Evolutionary conservation across 768 basidiomycete species (phyloP).

Genomic region (Mrakia frigida): DNA sequence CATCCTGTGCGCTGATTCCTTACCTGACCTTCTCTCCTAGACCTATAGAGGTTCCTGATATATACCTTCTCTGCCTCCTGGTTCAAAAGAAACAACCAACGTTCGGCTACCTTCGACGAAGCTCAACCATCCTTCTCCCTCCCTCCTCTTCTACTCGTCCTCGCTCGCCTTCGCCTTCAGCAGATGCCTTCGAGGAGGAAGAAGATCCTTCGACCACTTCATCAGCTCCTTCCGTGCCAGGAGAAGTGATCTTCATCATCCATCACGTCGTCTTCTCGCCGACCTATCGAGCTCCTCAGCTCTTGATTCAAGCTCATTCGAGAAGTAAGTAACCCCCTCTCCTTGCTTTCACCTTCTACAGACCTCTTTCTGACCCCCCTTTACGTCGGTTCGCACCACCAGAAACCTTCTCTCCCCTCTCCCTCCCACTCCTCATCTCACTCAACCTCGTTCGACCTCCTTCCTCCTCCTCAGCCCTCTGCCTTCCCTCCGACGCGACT

Average conservation of each 20-base stretch:
- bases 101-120: constrained; percentile 7
- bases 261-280: constrained; percentile 73
- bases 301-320: constrained; percentile 71
- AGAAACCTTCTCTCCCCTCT: constrained; percentile 27
- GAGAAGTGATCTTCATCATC: constrained; percentile 44
- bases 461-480: background rate
- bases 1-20: constrained; percentile 50
- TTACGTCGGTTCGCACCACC: constrained; percentile 6
- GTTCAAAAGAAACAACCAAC: background rate
- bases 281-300: constrained; percentile 72
- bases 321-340: constrained; percentile 54
- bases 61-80: background rate
- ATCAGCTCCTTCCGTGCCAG: background rate
- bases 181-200: background rate
- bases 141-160: background rate
- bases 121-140: background rate
- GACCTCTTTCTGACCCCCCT: too few species aligned
- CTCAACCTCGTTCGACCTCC: constrained; percentile 14
- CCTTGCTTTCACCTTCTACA: background rate
- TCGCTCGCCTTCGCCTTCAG: background rate
- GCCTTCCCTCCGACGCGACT: background rate
- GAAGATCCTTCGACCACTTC: constrained; percentile 20
- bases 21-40: background rate
- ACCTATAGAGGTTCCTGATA: background rate
- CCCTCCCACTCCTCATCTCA: background rate